Evolutionary conservation across 768 basidiomycete genomes (phyloP), one percentile per base, ranked within the genome.

Genomic region (Cantharellus anzutake): DNA sequence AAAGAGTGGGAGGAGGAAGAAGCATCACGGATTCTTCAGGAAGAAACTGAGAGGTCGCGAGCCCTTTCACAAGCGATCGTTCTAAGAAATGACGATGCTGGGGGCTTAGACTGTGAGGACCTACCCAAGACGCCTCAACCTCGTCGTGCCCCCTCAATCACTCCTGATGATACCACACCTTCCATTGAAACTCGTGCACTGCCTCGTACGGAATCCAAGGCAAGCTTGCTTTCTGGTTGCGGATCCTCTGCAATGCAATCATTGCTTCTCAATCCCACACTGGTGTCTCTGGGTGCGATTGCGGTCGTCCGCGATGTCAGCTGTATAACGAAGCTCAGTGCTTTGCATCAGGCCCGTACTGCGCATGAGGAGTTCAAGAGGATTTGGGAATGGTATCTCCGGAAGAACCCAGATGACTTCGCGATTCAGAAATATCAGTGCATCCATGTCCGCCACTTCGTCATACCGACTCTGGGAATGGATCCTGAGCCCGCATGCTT

Each of bases 361-460:
- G 82, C 83, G 64, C 86, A 92, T 60, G 83, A 84, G 64, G 90
- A 94, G 65, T 85, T 89, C 63, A 78, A 85, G 42, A 82, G 87
- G 50, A 80, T 94, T 38, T 97, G 93, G 92, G 87, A 91, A 66
- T 96, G 91, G 92, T 94, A 94, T 67, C 73, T 87, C 5, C 80
- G 86, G 56, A 86, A 89, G 71, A 90, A 92, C 67, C 67, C 73
- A 7, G 87, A 91, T 66, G 85, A 88, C 66, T 84, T 98, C 65
- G 79, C 86, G 42, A 86, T 93, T 48, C 89, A 91, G 68, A 88
- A 91, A 68, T 96, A 93, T 66, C 96, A 98, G 67, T 81, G 83
- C 66, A 84, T 98, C 68, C 81, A 78, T 64, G 71, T 93, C 16
- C 80, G 83, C 72, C 82, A 84, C 65, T 86, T 83, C 66, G 83